Base-by-base conservation (phyloP, 768 basidiomycete species). In the Grammothele lineata region DNA sequence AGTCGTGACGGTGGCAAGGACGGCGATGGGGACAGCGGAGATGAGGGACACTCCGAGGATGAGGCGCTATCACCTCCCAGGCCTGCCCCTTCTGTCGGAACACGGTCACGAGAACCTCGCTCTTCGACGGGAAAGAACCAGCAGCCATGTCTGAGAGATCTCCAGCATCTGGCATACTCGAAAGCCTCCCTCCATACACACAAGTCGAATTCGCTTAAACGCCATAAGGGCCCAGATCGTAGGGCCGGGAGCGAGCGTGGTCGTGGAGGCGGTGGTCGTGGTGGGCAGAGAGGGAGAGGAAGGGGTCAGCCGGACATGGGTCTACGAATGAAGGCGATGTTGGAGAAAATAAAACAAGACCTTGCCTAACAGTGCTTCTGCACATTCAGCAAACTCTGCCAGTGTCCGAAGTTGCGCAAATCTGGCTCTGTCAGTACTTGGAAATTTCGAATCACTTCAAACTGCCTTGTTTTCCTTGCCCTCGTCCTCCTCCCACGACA, bases 301-400 rank as follows among this genome's bases (percentile, higher is more conserved):
- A 55, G 64, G 23, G 69, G 77, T 4, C 80, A 82, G 57, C 81
- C 81, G n/a, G 73, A 79, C 60, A 93, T 95, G 92, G 87, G 85
- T 58, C 66, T 87, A 40, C 82, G 91, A 40, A 94, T 95, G 90
- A 80, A 81, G 51, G 83, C 78, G 23, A 74, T 95, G 74, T 75
- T 95, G 48, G 88, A 91, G 63, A 84, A 85, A 66, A 92, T 95
- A 55, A 86, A 88, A 63, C 77, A 75, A 39, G 76, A 83, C 57
- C 62, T 67, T 32, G 59, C 67, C 44, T 80, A 62, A 63, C 37
- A 8, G 27, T 21, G 18, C n/a, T n/a, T n/a, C n/a, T 6, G 15
- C 17, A 19, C 22, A 18, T 24, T 25, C 34, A 17, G n/a, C n/a
- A n/a, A n/a, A n/a, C n/a, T n/a, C n/a, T n/a, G n/a, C 24, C 4